These are phyloP conservation scores for Rhodomyrtus tomentosa DNA, from an alignment of 345 rosid species.

Conservation along the genomic window DNA sequence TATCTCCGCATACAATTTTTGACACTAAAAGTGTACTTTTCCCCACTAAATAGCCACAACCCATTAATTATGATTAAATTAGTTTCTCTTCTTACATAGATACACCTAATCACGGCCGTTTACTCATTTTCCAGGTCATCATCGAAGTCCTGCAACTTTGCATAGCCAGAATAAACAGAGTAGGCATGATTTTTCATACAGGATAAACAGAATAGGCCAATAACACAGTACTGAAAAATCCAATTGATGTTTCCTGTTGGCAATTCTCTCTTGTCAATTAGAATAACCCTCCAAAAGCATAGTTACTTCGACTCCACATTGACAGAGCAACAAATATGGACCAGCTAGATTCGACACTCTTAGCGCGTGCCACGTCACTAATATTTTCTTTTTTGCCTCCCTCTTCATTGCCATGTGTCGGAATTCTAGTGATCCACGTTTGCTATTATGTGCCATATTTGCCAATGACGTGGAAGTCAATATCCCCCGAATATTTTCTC, in stretches of 20 bases:
- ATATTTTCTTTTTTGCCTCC: no score
- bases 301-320: not conserved
- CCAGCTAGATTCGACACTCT: no score
- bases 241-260: not conserved
- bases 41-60: not conserved
- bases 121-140: not conserved
- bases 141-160: not conserved
- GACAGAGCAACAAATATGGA: not conserved
- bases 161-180: not conserved
- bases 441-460: no score
- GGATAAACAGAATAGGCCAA: not conserved
- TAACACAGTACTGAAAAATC: not conserved
- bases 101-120: not conserved
- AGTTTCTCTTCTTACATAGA: not conserved
- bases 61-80: not conserved
- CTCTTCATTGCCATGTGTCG: no score
- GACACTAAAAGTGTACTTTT: no score
- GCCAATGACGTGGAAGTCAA: no score
- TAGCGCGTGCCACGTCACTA: no score
- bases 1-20: no score
- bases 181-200: not conserved
- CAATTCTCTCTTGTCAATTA: not conserved
- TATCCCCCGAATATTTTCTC: no score
- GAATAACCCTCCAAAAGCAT: not conserved
- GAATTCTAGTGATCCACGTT: no score